These are phyloP conservation scores for Fusarium napiforme DNA, from an alignment of 2,329 filamentous ascomycete genomes.

Conservation along the genomic window DNA sequence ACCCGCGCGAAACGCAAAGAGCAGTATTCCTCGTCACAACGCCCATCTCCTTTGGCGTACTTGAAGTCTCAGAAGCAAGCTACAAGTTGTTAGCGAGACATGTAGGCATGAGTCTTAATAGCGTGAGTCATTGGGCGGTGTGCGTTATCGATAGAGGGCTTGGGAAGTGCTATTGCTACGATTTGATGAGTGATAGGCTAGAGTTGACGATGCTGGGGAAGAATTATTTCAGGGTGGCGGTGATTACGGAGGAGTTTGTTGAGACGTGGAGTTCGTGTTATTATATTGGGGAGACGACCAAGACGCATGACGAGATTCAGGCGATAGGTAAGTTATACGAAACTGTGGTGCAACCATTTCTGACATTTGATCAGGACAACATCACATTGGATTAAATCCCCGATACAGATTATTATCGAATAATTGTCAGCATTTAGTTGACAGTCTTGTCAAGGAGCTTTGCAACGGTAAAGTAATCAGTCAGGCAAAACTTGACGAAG, in stretches of 20 bases:
- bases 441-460: constrained; percentile 41
- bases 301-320: constrained; percentile 39
- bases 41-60: constrained; percentile 36
- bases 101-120: constrained; percentile 41
- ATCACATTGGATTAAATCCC: constrained; percentile 30
- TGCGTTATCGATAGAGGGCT: constrained; percentile 41
- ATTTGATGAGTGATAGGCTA: constrained; percentile 43
- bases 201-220: constrained; percentile 39
- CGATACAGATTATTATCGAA: constrained; percentile 37
- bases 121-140: constrained; percentile 43
- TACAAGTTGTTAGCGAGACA: constrained; percentile 39
- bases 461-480: constrained; percentile 43
- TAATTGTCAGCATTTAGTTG: constrained; percentile 42
- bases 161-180: constrained; percentile 38
- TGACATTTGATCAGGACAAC: too few species aligned
- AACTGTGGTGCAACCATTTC: too few species aligned
- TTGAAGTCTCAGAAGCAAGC: constrained; percentile 38
- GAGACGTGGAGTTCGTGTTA: constrained; percentile 43
- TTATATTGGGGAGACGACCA: constrained; percentile 44
- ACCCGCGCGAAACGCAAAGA: constrained; percentile 27
- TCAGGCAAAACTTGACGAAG: constrained; percentile 41
- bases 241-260: constrained; percentile 38
- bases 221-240: constrained; percentile 39
- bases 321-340: constrained; percentile 39
- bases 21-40: constrained; percentile 41